Base-by-base conservation (phyloP, 768 basidiomycete species). In the Lactifluus subvellereus region DNA sequence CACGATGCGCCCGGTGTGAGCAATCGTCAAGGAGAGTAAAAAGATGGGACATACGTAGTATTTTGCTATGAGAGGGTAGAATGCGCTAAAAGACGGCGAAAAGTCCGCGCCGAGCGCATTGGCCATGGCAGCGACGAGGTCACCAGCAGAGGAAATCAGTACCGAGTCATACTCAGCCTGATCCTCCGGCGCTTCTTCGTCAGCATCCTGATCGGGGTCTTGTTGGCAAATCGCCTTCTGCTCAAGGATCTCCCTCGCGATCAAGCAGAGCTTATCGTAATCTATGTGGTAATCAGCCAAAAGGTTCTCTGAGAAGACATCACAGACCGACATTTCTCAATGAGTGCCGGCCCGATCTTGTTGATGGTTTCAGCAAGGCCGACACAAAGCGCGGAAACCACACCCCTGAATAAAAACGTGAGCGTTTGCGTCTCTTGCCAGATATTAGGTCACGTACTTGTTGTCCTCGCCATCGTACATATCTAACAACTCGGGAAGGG, bases 141-240 rank as follows among this genome's bases (percentile, higher is more conserved):
- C 97, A 47, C 89, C 89, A 32, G 96, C 96, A 30, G 94, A 87
- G 32, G 91, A 91, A 71, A 98, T 90, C 61, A 99, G 82, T 59
- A 97, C 91, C 4, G 95, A 91, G 72, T 99, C 97, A 72, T 94
- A 96, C 77, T 99, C 97, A 1, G 95, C 94, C 70, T 89, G 88
- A 66, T 92, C 91, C 72, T 92, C 91, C 8, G 87, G 88, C 30
- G 87, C 88, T 69, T 91, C 91, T 30, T 90, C 90, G 4, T 82
- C 82, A 67, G 93, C 91, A 67, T 94, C 94, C 67, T 91, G 89
- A 71, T 96, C 94, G 52, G 94, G 93, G 70, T 96, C 94, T 73
- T 94, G 89, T 74, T 99, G 97, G 77, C 96, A 98, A 68, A 93
- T 82, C 0, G 94, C 91, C 77, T 96, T 97, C 75, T 94, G 89